A percentile compares a stretch with the other conserved stretches of the same genome.
Evolutionary conservation across 2,329 filamentous ascomycete species (phyloP).

Genomic region (Macroventuria anomochaeta): DNA sequence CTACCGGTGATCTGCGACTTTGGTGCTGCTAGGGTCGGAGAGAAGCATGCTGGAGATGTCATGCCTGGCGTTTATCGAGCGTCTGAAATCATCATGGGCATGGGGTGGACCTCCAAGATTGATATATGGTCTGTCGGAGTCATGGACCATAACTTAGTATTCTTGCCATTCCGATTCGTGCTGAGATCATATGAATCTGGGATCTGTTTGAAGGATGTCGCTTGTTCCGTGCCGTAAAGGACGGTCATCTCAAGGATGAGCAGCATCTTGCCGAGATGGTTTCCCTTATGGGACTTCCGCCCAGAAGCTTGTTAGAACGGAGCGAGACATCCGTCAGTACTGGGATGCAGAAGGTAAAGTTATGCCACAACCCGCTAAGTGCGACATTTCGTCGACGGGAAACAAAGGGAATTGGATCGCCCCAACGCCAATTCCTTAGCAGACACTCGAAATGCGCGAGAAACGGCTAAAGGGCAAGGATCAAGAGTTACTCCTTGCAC

Average conservation of each 20-base stretch:
- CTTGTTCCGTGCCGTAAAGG: neutral
- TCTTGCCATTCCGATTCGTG: neutral
- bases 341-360: neutral
- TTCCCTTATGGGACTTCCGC: neutral
- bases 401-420: conserved; percentile 1
- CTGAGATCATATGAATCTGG: neutral
- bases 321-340: neutral
- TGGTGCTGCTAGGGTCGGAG: neutral
- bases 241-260: neutral
- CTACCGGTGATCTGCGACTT: neutral
- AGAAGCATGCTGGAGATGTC: neutral
- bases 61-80: neutral
- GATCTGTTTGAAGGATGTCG: neutral
- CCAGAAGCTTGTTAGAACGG: neutral
- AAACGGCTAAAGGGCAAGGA: neutral
- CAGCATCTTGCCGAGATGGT: conserved; percentile 1
- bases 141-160: neutral
- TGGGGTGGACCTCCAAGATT: neutral
- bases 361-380: neutral
- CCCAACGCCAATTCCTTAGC: neutral
- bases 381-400: neutral
- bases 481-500: neutral
- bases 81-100: neutral
- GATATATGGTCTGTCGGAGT: conserved; percentile 2
- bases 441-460: neutral